Evolutionary conservation across 768 basidiomycete species (phyloP).

Genomic region (Phallus indusiatus): DNA sequence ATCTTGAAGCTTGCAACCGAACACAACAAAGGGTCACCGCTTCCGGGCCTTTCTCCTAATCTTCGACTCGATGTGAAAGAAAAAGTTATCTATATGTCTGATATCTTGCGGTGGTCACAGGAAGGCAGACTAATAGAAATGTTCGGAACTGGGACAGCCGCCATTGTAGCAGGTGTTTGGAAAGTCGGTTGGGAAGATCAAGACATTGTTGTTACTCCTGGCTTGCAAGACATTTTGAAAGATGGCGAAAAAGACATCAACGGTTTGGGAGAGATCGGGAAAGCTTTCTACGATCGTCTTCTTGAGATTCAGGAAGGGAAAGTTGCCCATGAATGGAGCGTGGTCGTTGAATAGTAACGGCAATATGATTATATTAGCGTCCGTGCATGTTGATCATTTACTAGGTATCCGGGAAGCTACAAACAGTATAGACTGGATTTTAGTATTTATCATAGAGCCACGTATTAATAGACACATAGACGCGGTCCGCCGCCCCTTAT

Average conservation of each 20-base stretch:
- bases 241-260: conserved; percentile 31
- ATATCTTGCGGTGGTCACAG: conserved; percentile 37
- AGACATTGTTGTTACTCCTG: conserved; percentile 47
- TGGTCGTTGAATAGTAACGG: conserved; percentile 18
- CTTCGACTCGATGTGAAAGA: conserved; percentile 41
- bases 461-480: no score
- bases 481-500: no score
- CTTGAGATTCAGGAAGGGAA: conserved; percentile 68
- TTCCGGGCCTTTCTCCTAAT: conserved; percentile 37
- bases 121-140: conserved; percentile 69
- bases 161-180: conserved; percentile 61
- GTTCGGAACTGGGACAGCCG: conserved; percentile 81
- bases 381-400: neutral
- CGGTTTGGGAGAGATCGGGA: conserved; percentile 48
- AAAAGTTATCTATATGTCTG: conserved; percentile 46
- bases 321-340: conserved; percentile 56
- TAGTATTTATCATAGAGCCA: neutral
- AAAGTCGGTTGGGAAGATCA: conserved; percentile 58
- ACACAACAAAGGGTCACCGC: conserved; percentile 34
- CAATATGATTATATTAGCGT: neutral
- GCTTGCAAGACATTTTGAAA: conserved; percentile 4
- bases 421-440: neutral
- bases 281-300: conserved; percentile 62
- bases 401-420: neutral
- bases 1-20: conserved; percentile 62